Percentiles rank a stretch among this genome's conserved stretches.
Conservation (phyloP, 148 eudicot genomes). For the Rhododendron simsii region DNA sequence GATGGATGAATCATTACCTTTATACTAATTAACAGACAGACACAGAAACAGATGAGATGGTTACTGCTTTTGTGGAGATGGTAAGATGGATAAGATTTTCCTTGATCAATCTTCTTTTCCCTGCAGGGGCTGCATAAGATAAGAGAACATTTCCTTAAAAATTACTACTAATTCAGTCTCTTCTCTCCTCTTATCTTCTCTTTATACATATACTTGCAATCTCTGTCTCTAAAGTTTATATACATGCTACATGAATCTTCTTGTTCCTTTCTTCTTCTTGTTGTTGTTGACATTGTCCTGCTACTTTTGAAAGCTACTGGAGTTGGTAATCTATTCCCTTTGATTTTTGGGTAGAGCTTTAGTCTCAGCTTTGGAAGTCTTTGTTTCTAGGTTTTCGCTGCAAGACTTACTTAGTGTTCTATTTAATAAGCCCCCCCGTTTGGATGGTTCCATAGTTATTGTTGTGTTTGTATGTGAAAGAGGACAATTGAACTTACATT, state of each 20-base stretch:
- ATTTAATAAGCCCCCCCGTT: too few relatives aligned
- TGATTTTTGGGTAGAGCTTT: background rate
- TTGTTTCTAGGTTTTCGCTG: background rate
- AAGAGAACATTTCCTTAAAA: too few relatives aligned
- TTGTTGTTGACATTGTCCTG: background rate
- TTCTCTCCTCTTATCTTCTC: too few relatives aligned
- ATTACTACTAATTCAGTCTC: too few relatives aligned
- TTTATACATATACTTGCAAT: too few relatives aligned
- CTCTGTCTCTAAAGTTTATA: too few relatives aligned
- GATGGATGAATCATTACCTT: background rate
- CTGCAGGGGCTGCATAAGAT: too few relatives aligned
- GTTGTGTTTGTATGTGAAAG: too few relatives aligned
- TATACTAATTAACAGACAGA: too few relatives aligned
- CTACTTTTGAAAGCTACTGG: background rate
- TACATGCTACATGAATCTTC: background rate
- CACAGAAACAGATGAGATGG: background rate
- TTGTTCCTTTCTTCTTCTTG: background rate
- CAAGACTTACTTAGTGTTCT: background rate
- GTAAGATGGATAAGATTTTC: background rate
- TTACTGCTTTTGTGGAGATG: background rate
- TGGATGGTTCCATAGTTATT: too few relatives aligned
- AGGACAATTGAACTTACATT: too few relatives aligned
- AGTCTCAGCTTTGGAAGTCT: background rate
- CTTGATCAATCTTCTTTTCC: too few relatives aligned
- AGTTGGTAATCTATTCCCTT: background rate